Base-by-base conservation (phyloP, 345 rosid genomes). In the Syzygium aqueum region DNA sequence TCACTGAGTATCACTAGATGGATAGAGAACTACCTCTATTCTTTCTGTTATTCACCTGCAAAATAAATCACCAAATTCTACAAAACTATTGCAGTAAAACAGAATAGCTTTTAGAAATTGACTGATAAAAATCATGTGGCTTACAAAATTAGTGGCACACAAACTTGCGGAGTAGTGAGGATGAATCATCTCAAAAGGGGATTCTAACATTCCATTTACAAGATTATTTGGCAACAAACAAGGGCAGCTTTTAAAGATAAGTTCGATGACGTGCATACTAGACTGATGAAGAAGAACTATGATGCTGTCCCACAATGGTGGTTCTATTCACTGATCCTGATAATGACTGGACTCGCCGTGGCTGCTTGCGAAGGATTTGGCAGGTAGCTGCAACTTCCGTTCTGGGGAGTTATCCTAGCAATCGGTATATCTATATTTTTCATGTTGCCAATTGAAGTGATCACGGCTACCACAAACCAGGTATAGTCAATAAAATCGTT, bases 201-300 rank as follows among this genome's bases (percentile, higher is more conserved):
- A 67, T 67, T 30, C 46, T 73, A 67, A 0, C n/a, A 16, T n/a
- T 30, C 54, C 40, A 28, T 21, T 28, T 86, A 87, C 89, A 92
- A 92, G 86, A 25, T 84, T 27, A 92, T 92, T 50, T 92, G 92
- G 94, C 85, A 85, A 56, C 92, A 92, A 86, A 49, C 93, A 43
- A 88, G 85, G 84, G 88, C 90, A n/a, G 56, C 92, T 51, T 88
- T 88, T 8, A 78, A 88, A 16, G 91, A 90, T 51, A 96, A n/a
- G n/a, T n/a, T n/a, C n/a, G n/a, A n/a, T n/a, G n/a, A n/a, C n/a
- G n/a, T n/a, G n/a, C n/a, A n/a, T 89, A 90, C 95, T 15, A 93
- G 94, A 91, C 46, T 92, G 90, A 95, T 94, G 95, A 96, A 93
- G 90, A 95, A 92, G 88, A 95, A 92, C 87, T 92, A 94, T 53